Base-by-base conservation (phyloP, 1,284 basidiomycete genomes). In the Trametes hirsuta region DNA sequence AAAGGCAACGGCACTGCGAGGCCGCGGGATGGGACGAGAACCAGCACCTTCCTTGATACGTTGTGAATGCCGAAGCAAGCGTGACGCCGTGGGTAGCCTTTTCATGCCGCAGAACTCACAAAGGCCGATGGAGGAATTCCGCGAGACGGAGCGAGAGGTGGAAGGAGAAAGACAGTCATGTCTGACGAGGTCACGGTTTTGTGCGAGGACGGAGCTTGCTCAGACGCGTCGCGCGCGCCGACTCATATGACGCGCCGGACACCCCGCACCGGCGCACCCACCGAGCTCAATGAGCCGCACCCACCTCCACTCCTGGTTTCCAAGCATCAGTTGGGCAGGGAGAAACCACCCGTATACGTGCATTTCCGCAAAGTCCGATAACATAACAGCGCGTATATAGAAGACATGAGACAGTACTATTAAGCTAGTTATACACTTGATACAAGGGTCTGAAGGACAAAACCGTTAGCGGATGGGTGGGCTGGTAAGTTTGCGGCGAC, bases 391-490 rank as follows among this genome's bases (percentile, higher is more conserved):
- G 41, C 42, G 51, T 47, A 60, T 40, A 58, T 50, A 47, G 58
- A 55, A 59, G 35, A 55, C 42, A 47, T 41, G 34, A 36, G 41
- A 51, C 37, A 61, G 39, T 57, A 59, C 25, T 62, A 55, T 55
- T 52, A 53, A 42, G 61, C 69, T 72, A 73, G 62, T 74, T 74
- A 62, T 74, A 74, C 63, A 78, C 76, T 67, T 78, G 76, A 66
- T 78, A 78, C 59, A 78, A 63, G n/a, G 76, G 76, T 55, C 76
- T 78, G 65, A 53, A 46, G 62, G 34, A 4, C 24, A 9, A 2
- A 18, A 14, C n/a, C 6, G 56, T 63, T 2, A 57, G 56, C 14
- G 3, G 21, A 53, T 30, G 14, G 1, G 37, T 24, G 35, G 14
- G 21, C 21, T 21, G 3, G 34, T 34, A 8, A 39, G 57, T 22